A percentile compares a stretch with the other conserved stretches of the same genome.
phyloP scores from a whole-genome alignment of 108 stramenopile genomes.

The Craspedostauros australis region DNA sequence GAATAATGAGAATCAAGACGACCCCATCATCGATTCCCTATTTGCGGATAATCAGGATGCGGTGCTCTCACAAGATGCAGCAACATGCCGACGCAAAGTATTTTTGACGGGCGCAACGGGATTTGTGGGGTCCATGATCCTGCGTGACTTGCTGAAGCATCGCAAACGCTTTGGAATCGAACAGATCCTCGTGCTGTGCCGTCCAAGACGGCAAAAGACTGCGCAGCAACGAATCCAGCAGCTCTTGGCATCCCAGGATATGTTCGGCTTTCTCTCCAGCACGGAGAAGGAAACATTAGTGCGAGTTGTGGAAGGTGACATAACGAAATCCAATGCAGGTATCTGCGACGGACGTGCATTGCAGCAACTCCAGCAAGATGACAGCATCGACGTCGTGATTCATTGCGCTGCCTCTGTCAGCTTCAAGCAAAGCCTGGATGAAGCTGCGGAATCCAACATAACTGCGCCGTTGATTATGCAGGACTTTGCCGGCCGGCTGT shows the following conservation, averaged over 20 bases:
- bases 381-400: conserved; percentile 61
- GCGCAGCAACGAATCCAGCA: conserved; percentile 38
- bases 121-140: conserved; percentile 73
- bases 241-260: conserved; percentile 41
- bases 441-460: conserved; percentile 76
- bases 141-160: conserved; percentile 64
- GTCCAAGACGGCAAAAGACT: conserved; percentile 45
- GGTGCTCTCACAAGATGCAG: no score
- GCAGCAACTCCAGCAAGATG: conserved; percentile 35
- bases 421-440: conserved; percentile 66
- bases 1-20: no score
- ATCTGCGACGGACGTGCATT: no score
- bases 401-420: conserved; percentile 84
- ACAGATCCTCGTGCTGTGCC: conserved; percentile 50
- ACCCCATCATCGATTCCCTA: no score
- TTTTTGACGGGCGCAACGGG: conserved; percentile 84
- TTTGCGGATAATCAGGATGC: no score
- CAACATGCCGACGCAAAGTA: conserved; percentile 32
- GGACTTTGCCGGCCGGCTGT: conserved; percentile 33
- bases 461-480: conserved; percentile 65
- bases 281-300: conserved; percentile 44
- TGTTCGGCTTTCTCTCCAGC: conserved; percentile 60
- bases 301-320: conserved; percentile 65
- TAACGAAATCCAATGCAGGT: conserved; percentile 48
- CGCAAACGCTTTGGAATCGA: conserved; percentile 29